Conservation (phyloP, 345 rosid genomes). For the Raphanus sativus region DNA sequence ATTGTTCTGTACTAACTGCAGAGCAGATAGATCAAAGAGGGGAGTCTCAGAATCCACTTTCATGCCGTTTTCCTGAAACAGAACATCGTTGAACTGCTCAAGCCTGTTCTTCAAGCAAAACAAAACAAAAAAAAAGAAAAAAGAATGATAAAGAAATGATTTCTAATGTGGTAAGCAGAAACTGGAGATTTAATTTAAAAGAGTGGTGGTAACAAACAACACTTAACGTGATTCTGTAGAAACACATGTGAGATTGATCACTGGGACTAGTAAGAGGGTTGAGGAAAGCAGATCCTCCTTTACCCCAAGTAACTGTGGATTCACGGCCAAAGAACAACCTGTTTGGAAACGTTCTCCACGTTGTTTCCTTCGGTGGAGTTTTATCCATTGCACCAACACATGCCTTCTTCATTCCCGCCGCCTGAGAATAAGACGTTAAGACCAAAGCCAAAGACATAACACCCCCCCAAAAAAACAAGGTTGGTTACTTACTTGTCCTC, state of each 20-base stretch:
- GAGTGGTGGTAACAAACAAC: not conserved
- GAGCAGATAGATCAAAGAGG: conserved; percentile 52
- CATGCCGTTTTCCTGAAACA: conserved; percentile 64
- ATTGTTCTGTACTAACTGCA: conserved; percentile 41
- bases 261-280: conserved; percentile 51
- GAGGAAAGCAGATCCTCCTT: conserved; percentile 85
- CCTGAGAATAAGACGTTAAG: not conserved
- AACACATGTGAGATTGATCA: conserved; percentile 55
- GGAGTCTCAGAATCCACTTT: conserved; percentile 45
- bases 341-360: not conserved
- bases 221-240: conserved; percentile 79
- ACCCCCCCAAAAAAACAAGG: not conserved
- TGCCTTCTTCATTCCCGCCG: not conserved
- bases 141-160: not conserved
- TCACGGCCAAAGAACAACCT: not conserved
- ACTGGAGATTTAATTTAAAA: not conserved
- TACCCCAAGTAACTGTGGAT: not conserved
- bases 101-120: conserved; percentile 49
- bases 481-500: not conserved
- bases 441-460: not conserved
- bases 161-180: not conserved
- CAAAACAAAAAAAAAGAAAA: not conserved
- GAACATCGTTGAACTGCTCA: conserved; percentile 91
- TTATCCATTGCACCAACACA: not conserved
- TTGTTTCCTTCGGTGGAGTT: not conserved